Conservation (phyloP, 768 basidiomycete genomes). For the Leccinum sublutescens region DNA sequence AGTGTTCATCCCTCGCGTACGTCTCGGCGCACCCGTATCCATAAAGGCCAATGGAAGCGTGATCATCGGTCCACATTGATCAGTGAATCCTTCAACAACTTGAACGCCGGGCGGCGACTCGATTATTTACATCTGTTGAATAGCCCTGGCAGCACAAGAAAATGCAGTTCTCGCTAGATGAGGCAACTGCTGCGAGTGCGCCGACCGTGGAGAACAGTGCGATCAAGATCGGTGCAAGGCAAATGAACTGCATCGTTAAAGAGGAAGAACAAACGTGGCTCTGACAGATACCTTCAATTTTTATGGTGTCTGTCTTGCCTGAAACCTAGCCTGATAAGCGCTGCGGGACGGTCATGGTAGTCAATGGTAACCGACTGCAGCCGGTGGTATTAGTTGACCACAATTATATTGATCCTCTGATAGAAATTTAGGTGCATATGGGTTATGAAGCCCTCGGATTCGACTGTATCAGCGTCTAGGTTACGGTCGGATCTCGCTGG, state of each 20-base stretch:
- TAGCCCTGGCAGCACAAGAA: not conserved
- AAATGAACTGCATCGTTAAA: not conserved
- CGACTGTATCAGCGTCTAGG: no score
- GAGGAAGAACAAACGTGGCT: not conserved
- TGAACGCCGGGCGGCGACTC: not conserved
- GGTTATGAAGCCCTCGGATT: no score
- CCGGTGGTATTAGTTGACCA: no score
- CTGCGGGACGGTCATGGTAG: no score
- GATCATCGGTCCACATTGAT: not conserved
- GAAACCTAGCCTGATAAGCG: no score
- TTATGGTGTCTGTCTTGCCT: no score
- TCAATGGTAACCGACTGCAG: no score
- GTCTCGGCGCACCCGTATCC: no score
- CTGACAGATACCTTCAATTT: no score
- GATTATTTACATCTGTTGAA: not conserved
- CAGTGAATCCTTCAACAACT: not conserved
- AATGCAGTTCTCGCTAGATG: not conserved
- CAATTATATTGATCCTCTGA: no score
- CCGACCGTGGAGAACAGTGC: not conserved
- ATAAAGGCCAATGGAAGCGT: not conserved
- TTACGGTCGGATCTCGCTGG: no score
- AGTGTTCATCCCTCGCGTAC: not conserved
- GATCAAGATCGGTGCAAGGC: not conserved
- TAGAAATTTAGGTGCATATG: no score
- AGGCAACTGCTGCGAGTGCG: not conserved